A percentile compares a stretch with the other conserved stretches of the same genome.
phyloP scores from a whole-genome alignment of 805 yeast genomes.

The Sungouiella blattae region DNA sequence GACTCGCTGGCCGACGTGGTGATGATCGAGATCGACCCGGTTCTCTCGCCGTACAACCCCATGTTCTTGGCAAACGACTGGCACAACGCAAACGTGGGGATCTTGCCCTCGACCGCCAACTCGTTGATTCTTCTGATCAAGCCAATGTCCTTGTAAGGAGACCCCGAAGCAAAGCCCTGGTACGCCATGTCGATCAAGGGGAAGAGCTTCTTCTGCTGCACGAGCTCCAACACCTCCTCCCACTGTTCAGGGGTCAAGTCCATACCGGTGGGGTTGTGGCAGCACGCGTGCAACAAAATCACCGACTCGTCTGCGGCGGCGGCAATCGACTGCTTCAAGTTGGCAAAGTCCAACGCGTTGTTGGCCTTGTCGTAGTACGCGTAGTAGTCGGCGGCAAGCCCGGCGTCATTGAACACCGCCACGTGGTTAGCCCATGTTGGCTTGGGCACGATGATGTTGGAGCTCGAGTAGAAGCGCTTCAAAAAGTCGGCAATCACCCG shows the following conservation, averaged over 20 bases:
- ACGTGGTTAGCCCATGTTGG: slow-evolving; percentile 96
- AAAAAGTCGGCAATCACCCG: slow-evolving; percentile 81
- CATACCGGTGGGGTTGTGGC: slow-evolving; percentile 96
- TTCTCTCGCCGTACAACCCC: slow-evolving; percentile 52
- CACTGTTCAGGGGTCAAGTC: slow-evolving; percentile 83
- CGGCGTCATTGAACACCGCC: slow-evolving; percentile 73
- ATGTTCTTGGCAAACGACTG: slow-evolving; percentile 47
- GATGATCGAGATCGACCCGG: slow-evolving; percentile 71
- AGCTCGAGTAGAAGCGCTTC: slow-evolving; percentile 50
- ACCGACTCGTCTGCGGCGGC: slow-evolving; percentile 56
- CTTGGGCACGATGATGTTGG: slow-evolving; percentile 67
- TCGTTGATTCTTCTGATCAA: slow-evolving; percentile 45
- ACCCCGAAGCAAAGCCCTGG: slow-evolving; percentile 92
- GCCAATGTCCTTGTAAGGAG: slow-evolving; percentile 63
- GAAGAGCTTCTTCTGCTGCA: slow-evolving; percentile 56
- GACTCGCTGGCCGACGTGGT: slow-evolving; percentile 53
- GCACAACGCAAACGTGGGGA: slow-evolving; percentile 52
- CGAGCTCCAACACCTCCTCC: slow-evolving; percentile 65
- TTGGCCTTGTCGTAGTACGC: slow-evolving; percentile 63
- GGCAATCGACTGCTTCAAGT: slow-evolving; percentile 56
- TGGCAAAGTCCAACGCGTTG: slow-evolving; percentile 63
- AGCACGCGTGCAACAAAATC: slow-evolving; percentile 86
- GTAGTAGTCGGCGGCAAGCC: slow-evolving; percentile 60
- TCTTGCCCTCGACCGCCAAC: slow-evolving; percentile 47
- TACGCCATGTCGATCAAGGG: slow-evolving; percentile 92